Percentiles rank a stretch among this genome's conserved stretches.
These are phyloP conservation scores for Meyerozyma athensensis DNA, from an alignment of 1,139 yeast species.

Conservation along the genomic window DNA sequence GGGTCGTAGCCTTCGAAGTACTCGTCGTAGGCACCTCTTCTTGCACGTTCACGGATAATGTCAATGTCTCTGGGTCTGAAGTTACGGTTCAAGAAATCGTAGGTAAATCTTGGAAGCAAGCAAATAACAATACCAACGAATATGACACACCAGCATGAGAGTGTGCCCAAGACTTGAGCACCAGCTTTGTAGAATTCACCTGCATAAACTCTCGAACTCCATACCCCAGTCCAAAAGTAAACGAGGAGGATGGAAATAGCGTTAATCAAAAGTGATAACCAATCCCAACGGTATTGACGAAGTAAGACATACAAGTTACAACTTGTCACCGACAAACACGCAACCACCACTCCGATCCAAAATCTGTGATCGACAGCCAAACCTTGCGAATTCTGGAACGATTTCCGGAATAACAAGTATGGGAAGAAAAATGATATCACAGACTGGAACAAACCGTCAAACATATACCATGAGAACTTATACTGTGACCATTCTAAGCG, in stretches of 20 bases:
- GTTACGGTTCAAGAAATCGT: conserved; percentile 42
- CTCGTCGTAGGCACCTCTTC: conserved; percentile 41
- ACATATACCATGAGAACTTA: conserved; percentile 53
- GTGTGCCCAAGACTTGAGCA: conserved; percentile 48
- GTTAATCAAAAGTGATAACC: conserved; percentile 47
- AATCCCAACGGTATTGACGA: conserved; percentile 60
- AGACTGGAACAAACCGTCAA: conserved; percentile 56
- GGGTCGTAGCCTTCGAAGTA: conserved; percentile 58
- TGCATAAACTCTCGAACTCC: conserved; percentile 43
- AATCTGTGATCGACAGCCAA: conserved; percentile 52
- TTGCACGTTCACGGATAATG: conserved; percentile 47
- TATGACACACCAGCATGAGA: conserved; percentile 47
- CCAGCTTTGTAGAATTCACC: conserved; percentile 56
- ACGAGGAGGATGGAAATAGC: conserved; percentile 47
- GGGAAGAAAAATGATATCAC: conserved; percentile 54
- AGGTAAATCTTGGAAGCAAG: conserved; percentile 49
- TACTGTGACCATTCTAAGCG: conserved; percentile 50
- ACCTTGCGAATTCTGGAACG: conserved; percentile 48
- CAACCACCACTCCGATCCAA: conserved; percentile 51
- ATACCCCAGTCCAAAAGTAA: conserved; percentile 60
- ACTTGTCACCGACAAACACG: conserved; percentile 46
- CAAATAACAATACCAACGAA: conserved; percentile 45
- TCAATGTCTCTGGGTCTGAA: conserved; percentile 52
- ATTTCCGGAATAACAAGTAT: conserved; percentile 41
- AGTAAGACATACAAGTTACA: conserved; percentile 51